These are phyloP conservation scores for Aspergillus versicolor DNA, from an alignment of 2,329 filamentous ascomycete genomes.

Conservation along the genomic window DNA sequence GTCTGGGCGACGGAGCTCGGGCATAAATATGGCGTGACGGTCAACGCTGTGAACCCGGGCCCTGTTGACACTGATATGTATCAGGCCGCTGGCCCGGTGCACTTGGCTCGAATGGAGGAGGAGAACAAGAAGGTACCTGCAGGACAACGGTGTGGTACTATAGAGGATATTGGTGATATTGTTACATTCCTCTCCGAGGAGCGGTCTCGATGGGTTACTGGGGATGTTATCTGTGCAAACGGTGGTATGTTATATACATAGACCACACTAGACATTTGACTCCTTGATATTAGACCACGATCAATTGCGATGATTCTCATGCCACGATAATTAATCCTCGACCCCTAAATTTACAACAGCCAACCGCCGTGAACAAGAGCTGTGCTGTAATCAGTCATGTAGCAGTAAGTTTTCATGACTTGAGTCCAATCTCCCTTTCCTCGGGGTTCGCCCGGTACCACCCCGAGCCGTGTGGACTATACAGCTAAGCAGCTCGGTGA, in stretches of 20 bases:
- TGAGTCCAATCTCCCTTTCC: too few species aligned
- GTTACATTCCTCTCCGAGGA: constrained; percentile 20
- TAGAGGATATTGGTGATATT: constrained; percentile 23
- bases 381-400: too few species aligned
- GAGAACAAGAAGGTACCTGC: constrained; percentile 20
- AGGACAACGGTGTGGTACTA: constrained; percentile 18
- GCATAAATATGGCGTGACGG: constrained; percentile 28
- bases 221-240: constrained; percentile 23
- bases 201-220: constrained; percentile 21
- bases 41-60: constrained; percentile 31
- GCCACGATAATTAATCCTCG: too few species aligned
- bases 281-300: background rate
- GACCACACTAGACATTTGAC: background rate
- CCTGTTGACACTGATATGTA: constrained; percentile 26
- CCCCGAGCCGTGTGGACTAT: background rate
- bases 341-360: background rate
- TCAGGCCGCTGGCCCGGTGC: constrained; percentile 14
- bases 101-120: constrained; percentile 17
- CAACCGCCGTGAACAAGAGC: background rate
- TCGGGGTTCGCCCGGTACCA: background rate
- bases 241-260: constrained; percentile 18
- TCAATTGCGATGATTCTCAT: too few species aligned
- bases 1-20: constrained; percentile 50
- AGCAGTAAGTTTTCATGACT: too few species aligned
- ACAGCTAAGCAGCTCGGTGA: background rate